Conservation (phyloP, 2,329 filamentous ascomycete genomes). For the Dryadomyces sulphureus region DNA sequence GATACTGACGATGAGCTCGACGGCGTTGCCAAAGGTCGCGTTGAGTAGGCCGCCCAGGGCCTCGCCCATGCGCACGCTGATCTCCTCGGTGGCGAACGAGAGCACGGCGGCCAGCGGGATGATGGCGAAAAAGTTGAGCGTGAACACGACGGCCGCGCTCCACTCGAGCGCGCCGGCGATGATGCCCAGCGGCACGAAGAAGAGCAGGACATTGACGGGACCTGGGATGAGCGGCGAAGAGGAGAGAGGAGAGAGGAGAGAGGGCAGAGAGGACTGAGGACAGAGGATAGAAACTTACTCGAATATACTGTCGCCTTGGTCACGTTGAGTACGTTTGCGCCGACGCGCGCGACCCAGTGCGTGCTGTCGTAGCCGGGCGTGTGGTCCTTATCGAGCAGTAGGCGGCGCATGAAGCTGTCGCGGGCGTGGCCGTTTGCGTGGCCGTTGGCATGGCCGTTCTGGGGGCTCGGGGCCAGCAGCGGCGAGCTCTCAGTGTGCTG, state of each 20-base stretch:
- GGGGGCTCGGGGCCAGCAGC: constrained; percentile 19
- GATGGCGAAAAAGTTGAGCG: constrained; percentile 72
- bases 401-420: constrained; percentile 14
- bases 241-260: not conserved
- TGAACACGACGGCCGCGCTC: constrained; percentile 54
- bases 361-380: constrained; percentile 38
- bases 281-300: constrained; percentile 13
- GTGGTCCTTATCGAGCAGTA: constrained; percentile 30
- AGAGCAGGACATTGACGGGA: constrained; percentile 55
- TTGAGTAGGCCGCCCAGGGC: constrained; percentile 61
- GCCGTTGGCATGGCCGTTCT: not conserved
- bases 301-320: constrained; percentile 42
- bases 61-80: constrained; percentile 57
- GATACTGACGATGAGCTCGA: constrained; percentile 75
- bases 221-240: constrained; percentile 11
- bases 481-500: constrained; percentile 25
- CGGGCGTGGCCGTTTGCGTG: not conserved
- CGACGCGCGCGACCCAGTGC: constrained; percentile 27
- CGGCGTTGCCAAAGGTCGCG: constrained; percentile 66
- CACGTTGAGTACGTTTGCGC: constrained; percentile 38
- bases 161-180: constrained; percentile 46
- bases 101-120: constrained; percentile 79
- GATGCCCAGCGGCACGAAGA: constrained; percentile 62
- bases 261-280: not conserved
- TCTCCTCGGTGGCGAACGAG: constrained; percentile 70